Evolutionary conservation across 805 yeast genomes (phyloP).

Genomic region (Ogataea degrootiae): DNA sequence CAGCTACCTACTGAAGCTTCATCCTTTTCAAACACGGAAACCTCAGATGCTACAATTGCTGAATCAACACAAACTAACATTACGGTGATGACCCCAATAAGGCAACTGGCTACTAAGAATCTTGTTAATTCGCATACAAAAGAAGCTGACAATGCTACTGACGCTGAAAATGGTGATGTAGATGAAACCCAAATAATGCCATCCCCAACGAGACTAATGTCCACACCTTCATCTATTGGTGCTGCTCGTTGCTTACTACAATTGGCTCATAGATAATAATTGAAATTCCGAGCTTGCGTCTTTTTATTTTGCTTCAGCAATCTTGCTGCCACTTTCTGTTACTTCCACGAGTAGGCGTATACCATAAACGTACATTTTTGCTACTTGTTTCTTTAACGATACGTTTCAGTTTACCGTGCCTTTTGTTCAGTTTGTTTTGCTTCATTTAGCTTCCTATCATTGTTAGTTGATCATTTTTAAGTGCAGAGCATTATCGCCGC

Average conservation of each 20-base stretch:
- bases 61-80: constrained; percentile 2
- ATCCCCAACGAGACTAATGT: constrained; percentile 35
- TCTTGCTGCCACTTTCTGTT: too few species aligned
- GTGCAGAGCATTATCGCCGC: not conserved
- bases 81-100: constrained; percentile 2
- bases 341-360: too few species aligned
- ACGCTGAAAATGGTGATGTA: constrained; percentile 2
- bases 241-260: constrained; percentile 43
- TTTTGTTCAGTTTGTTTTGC: not conserved
- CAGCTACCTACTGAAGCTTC: not conserved
- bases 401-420: too few species aligned
- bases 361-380: too few species aligned
- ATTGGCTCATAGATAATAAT: constrained; percentile 32
- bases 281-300: constrained; percentile 1
- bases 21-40: constrained; percentile 1
- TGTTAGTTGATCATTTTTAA: too few species aligned
- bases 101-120: not conserved
- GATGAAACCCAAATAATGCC: constrained; percentile 28
- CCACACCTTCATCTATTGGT: constrained; percentile 45
- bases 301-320: not conserved
- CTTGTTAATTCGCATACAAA: not conserved
- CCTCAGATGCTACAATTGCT: constrained; percentile 11
- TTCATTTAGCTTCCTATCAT: not conserved
- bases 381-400: too few species aligned
- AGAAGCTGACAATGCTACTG: not conserved